phyloP scores from a whole-genome alignment of 2,329 filamentous ascomycete genomes.

The Curvularia spicifera region DNA sequence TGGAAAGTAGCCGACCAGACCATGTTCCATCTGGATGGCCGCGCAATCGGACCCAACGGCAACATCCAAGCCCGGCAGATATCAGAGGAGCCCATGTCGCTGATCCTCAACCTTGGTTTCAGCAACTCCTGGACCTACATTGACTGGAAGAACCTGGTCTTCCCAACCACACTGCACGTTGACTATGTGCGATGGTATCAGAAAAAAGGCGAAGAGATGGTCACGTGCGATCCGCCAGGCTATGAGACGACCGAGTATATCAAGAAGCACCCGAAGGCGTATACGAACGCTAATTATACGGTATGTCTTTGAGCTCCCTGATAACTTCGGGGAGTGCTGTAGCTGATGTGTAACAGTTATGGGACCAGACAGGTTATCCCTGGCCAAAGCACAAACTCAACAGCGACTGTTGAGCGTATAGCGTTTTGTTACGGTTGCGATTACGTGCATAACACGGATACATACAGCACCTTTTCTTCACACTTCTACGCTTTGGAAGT shows the following conservation, averaged over 20 bases:
- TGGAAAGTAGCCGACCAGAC: slow-evolving; percentile 62
- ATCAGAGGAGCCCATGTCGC: slow-evolving; percentile 61
- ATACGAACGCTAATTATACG: slow-evolving; percentile 59
- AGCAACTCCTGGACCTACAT: slow-evolving; percentile 59
- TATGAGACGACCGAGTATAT: slow-evolving; percentile 62
- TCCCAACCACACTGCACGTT: slow-evolving; percentile 60
- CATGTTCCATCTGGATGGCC: slow-evolving; percentile 60
- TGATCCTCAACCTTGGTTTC: slow-evolving; percentile 62
- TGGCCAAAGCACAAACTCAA: slow-evolving; percentile 56
- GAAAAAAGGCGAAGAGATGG: slow-evolving; percentile 53
- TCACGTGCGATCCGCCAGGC: slow-evolving; percentile 63
- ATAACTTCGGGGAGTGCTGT: not conserved
- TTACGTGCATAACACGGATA: not conserved
- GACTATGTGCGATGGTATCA: slow-evolving; percentile 65
- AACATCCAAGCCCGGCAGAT: slow-evolving; percentile 59
- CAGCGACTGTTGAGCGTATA: slow-evolving; percentile 45
- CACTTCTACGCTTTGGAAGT: not conserved
- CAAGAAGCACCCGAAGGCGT: slow-evolving; percentile 55
- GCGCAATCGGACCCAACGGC: slow-evolving; percentile 61
- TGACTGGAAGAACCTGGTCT: slow-evolving; percentile 53
- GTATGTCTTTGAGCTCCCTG: slow-evolving; percentile 42
- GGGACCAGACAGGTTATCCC: slow-evolving; percentile 42
- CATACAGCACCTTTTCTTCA: not conserved
- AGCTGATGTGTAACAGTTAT: slow-evolving; percentile 31
- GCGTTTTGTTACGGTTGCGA: not conserved